A percentile compares a stretch with the other conserved stretches of the same genome.
phyloP scores from a whole-genome alignment of 179 eudicot species.

The Patellifolia procumbens region DNA sequence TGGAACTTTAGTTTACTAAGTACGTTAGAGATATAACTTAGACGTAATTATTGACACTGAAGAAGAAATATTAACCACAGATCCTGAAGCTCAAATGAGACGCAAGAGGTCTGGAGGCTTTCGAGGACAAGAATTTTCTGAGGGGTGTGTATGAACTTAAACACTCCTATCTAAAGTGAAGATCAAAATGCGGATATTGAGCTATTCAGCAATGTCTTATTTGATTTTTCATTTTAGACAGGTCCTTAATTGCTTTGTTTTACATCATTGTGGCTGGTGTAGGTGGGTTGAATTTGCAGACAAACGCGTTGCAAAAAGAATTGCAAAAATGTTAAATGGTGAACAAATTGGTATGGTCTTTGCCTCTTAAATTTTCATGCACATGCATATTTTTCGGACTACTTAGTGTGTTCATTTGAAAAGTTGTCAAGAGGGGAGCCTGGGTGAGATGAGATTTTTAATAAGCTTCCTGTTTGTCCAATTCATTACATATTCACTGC shows the following conservation, averaged over 20 bases:
- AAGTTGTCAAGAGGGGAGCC: neutral
- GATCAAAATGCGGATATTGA: neutral
- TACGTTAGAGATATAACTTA: neutral
- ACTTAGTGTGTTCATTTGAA: neutral
- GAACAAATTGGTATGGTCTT: slow-evolving; percentile 66
- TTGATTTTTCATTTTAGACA: slow-evolving; percentile 3
- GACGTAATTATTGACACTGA: slow-evolving; percentile 11
- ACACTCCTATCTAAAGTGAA: neutral
- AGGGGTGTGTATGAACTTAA: slow-evolving; percentile 55
- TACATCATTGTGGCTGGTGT: slow-evolving; percentile 11
- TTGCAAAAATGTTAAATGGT: slow-evolving; percentile 71
- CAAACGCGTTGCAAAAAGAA: slow-evolving; percentile 46
- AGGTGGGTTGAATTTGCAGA: slow-evolving; percentile 57
- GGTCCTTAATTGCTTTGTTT: neutral
- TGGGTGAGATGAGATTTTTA: neutral
- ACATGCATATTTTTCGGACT: neutral
- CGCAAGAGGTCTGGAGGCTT: slow-evolving; percentile 76
- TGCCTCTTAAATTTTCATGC: neutral
- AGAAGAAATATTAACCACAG: slow-evolving; percentile 36
- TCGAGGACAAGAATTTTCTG: slow-evolving; percentile 72
- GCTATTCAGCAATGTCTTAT: neutral
- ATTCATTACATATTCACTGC: neutral
- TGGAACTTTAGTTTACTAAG: neutral
- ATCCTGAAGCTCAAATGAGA: slow-evolving; percentile 49
- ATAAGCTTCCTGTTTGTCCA: neutral